Conservation (phyloP, 1,284 basidiomycete species). For the Tilletia caries region DNA sequence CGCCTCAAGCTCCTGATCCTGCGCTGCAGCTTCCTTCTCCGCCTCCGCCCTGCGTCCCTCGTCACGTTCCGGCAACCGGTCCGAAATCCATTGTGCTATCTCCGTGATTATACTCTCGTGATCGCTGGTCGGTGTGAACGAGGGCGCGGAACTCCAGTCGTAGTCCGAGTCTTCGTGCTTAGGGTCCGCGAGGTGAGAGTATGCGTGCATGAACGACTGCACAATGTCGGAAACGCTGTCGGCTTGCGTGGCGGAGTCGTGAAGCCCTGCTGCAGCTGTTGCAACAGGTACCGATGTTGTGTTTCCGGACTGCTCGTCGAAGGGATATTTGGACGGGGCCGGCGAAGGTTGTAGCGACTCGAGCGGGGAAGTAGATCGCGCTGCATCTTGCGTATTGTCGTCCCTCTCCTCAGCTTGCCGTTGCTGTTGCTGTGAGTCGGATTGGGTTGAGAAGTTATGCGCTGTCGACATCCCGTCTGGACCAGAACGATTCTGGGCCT, state of each 20-base stretch:
- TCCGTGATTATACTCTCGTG: constrained; percentile 38
- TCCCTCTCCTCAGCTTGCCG: neutral
- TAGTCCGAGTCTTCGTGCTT: constrained; percentile 16
- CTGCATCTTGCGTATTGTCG: neutral
- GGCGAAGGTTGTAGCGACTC: neutral
- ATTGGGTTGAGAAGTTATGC: neutral
- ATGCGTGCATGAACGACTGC: constrained; percentile 11
- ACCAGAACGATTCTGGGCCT: neutral
- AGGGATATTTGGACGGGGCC: neutral
- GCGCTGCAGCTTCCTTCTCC: constrained; percentile 22
- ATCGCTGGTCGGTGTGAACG: constrained; percentile 27
- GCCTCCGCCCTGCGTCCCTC: constrained; percentile 36
- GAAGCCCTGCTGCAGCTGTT: constrained; percentile 27
- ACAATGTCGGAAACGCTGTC: constrained; percentile 6
- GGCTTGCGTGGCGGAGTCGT: constrained; percentile 21
- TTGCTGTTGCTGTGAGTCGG: neutral
- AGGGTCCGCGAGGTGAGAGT: constrained; percentile 5
- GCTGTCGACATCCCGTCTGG: neutral
- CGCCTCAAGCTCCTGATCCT: constrained; percentile 14
- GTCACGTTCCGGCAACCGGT: constrained; percentile 40
- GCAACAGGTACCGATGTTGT: neutral
- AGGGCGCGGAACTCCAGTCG: constrained; percentile 17
- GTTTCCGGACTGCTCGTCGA: neutral
- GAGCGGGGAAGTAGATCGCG: neutral
- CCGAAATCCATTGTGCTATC: constrained; percentile 46